phyloP scores from a whole-genome alignment of 1,284 basidiomycete genomes.

The Gymnopus androsaceus region DNA sequence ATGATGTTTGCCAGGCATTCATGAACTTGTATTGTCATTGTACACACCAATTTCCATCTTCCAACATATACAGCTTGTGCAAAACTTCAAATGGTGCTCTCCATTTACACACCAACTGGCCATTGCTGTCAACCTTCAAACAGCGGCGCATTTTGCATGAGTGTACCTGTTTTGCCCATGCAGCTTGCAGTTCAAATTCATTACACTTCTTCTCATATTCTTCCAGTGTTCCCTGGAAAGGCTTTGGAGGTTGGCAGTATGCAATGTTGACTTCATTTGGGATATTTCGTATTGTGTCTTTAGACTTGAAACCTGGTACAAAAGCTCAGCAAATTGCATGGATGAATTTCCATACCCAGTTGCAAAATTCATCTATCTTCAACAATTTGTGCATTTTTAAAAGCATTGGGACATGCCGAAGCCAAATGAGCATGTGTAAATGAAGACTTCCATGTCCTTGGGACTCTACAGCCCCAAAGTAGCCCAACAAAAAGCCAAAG shows the following conservation, averaged over 20 bases:
- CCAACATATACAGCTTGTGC: conserved; percentile 23
- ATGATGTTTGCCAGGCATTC: conserved; percentile 26
- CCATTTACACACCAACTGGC: conserved; percentile 33
- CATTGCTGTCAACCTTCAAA: conserved; percentile 22
- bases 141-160: conserved; percentile 29
- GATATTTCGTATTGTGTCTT: conserved; percentile 15
- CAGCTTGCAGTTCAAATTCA: conserved; percentile 19
- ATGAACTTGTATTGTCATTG: conserved; percentile 24
- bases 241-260: conserved; percentile 7
- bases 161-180: conserved; percentile 32
- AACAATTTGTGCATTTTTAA: conserved; percentile 29
- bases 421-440: conserved; percentile 10
- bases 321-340: conserved; percentile 18
- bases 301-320: conserved; percentile 15
- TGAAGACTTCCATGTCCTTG: conserved; percentile 25
- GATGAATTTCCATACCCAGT: conserved; percentile 28
- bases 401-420: conserved; percentile 25
- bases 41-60: conserved; percentile 29
- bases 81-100: conserved; percentile 33
- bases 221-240: neutral
- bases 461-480: conserved; percentile 30
- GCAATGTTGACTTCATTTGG: conserved; percentile 9
- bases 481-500: conserved; percentile 26
- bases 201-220: neutral
- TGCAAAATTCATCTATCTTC: conserved; percentile 26